Percentiles rank a stretch among this genome's conserved stretches.
Evolutionary conservation across 2,329 filamentous ascomycete genomes (phyloP).

Genomic region (Elsinoe batatas): DNA sequence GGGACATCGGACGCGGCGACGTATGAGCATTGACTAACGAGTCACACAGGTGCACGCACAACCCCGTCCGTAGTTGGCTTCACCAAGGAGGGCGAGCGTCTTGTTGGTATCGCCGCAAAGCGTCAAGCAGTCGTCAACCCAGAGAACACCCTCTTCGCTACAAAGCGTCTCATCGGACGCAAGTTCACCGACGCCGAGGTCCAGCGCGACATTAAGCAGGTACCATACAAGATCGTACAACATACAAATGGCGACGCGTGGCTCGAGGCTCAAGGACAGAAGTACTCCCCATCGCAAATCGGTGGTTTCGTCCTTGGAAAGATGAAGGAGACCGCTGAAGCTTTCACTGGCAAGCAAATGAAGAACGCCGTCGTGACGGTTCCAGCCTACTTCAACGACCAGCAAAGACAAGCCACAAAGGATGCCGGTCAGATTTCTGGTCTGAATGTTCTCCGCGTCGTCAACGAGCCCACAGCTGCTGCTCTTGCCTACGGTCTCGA

Average conservation of each 20-base stretch:
- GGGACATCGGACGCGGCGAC: conserved; percentile 16
- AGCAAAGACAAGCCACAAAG: conserved; percentile 95
- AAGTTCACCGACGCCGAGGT: conserved; percentile 93
- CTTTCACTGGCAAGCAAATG: conserved; percentile 78
- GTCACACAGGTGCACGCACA: conserved; percentile 62
- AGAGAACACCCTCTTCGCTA: conserved; percentile 96
- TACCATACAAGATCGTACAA: conserved; percentile 97
- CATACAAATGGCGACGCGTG: conserved; percentile 94
- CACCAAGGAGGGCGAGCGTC: conserved; percentile 85
- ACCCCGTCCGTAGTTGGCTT: conserved; percentile 94
- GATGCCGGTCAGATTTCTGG: conserved; percentile 94
- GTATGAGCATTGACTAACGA: conserved; percentile 12
- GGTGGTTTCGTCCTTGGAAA: conserved; percentile 94
- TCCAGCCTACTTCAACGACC: conserved; percentile 97
- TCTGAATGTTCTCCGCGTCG: conserved; percentile 91
- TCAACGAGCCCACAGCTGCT: conserved; percentile 95
- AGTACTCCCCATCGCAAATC: conserved; percentile 96
- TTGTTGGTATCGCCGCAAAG: conserved; percentile 96
- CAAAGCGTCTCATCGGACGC: conserved; percentile 95
- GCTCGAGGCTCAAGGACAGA: conserved; percentile 86
- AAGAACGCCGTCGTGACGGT: conserved; percentile 97
- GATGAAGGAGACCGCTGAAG: conserved; percentile 98
- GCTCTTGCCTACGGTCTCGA: conserved; percentile 93
- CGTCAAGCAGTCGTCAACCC: conserved; percentile 97
- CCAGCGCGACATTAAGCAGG: conserved; percentile 93